Evolutionary conservation across 345 rosid genomes (phyloP).

Genomic region (Reutealis trisperma): DNA sequence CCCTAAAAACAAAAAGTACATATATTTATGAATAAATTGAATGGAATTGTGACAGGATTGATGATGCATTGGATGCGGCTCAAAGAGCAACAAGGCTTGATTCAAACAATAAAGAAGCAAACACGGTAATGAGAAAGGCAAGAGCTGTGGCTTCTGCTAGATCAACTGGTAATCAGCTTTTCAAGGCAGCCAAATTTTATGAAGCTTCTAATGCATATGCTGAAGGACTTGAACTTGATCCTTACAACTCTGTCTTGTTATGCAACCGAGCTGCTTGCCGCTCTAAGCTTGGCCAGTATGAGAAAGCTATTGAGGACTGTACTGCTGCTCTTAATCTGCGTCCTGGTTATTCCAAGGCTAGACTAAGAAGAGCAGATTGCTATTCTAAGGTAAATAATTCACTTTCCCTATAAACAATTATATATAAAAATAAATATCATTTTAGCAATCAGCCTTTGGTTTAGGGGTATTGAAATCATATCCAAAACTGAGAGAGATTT

Average conservation of each 20-base stretch:
- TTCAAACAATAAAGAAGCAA: conserved; percentile 65
- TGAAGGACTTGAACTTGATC: conserved; percentile 76
- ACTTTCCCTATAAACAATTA: too few relatives aligned
- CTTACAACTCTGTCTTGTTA: conserved; percentile 67
- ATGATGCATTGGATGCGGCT: conserved; percentile 63
- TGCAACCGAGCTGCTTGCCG: conserved; percentile 88
- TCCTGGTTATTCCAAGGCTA: conserved; percentile 72
- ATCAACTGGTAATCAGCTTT: conserved; percentile 69
- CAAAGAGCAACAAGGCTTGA: conserved; percentile 74
- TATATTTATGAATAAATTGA: too few relatives aligned
- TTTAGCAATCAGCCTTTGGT: too few relatives aligned
- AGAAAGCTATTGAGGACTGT: conserved; percentile 75
- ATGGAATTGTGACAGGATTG: conserved; percentile 37
- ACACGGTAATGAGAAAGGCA: conserved; percentile 43
- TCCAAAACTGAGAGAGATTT: too few relatives aligned
- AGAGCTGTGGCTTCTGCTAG: conserved; percentile 64
- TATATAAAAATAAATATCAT: too few relatives aligned
- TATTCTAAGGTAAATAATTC: conserved; percentile 54
- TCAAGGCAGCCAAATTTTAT: conserved; percentile 47
- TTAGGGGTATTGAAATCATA: too few relatives aligned
- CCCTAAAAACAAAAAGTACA: too few relatives aligned
- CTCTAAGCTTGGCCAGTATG: conserved; percentile 62
- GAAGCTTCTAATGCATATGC: conserved; percentile 67
- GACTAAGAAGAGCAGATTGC: conserved; percentile 87
- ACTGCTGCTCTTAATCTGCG: conserved; percentile 61